Evolutionary conservation across 306 rosid genomes (phyloP), one percentile per base, ranked within the genome.

Genomic region (Prunus davidiana): DNA sequence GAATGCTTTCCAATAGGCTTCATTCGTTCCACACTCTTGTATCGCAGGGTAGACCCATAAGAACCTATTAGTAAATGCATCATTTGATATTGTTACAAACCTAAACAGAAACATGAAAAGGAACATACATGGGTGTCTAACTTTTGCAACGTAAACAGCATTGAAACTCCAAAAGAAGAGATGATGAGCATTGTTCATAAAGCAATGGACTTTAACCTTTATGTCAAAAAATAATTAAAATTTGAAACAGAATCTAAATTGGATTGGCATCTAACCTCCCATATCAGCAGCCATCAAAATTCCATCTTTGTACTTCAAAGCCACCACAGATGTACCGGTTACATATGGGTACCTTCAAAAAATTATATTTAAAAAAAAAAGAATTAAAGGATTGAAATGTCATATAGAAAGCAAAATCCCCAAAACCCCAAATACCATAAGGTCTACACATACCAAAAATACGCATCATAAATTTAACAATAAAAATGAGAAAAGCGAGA

Each of bases 301-400:
- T 52, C 93, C 99, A 92, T 95, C 97, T 82, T 90, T 95, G 88
- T 87, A 95, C 80, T 95, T 95, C 84, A 95, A 71, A 65, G 96
- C 97, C 56, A 95, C 93, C 0, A 95, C 99, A 19, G 99, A 95
- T 13, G 97, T 83, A 28, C 99, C 97, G 19, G 97, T 95, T 9
- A 95, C 97, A 75, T 89, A 92, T 0, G 99, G 99, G 79, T 92
- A 89, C 87, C 97, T 95, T 73, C 71, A 78, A 73, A 56, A 55
- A 55, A 55, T n/a, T 24, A 58, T 8, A 22, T 6, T 24, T 4
- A 46, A 38, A 30, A 43, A 75, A 43, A 57, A 22, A 22, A 22
- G 10, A 58, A 57, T 57, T 22, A 22, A 57, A 11, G 27, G 7
- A 57, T 57, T 57, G 32, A 57, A 72, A 55, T 72, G 30, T 57